These are phyloP conservation scores for Trichoderma koningii DNA, from an alignment of 2,329 filamentous ascomycete species.

Conservation along the genomic window DNA sequence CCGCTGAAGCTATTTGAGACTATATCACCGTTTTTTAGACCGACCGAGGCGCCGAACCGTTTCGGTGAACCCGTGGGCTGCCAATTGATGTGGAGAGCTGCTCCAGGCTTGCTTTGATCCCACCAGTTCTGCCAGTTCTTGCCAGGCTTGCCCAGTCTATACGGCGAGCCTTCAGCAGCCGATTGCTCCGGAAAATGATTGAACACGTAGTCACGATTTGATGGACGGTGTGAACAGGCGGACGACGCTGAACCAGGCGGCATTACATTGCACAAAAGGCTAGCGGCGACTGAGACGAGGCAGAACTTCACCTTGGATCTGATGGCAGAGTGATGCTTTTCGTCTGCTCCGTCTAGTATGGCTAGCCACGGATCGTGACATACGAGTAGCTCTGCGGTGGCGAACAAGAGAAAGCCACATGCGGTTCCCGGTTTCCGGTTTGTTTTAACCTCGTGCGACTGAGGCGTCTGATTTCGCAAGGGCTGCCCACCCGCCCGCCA, in stretches of 20 bases:
- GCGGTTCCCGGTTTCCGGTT: slow-evolving; percentile 23
- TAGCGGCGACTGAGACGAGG: slow-evolving; percentile 16
- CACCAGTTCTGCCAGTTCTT: background rate
- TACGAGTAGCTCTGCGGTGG: slow-evolving; percentile 18
- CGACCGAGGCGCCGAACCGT: background rate
- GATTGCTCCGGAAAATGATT: background rate
- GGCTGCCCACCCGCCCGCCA: slow-evolving; percentile 17
- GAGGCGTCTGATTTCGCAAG: slow-evolving; percentile 16
- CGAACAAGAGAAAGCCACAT: slow-evolving; percentile 19
- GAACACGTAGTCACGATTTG: slow-evolving; percentile 9
- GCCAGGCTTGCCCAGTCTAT: background rate
- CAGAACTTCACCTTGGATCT: background rate
- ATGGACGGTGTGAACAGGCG: slow-evolving; percentile 25
- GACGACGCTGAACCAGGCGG: slow-evolving; percentile 20
- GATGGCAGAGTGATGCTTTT: slow-evolving; percentile 19
- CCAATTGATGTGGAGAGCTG: slow-evolving; percentile 4
- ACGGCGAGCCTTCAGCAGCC: background rate
- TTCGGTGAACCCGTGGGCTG: slow-evolving; percentile 21
- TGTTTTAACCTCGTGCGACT: slow-evolving; percentile 22
- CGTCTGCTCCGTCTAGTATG: background rate
- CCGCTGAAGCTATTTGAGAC: background rate
- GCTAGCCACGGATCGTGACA: slow-evolving; percentile 20
- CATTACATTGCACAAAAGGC: slow-evolving; percentile 10
- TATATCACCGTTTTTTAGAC: slow-evolving; percentile 5
- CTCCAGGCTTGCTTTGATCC: background rate